These are phyloP conservation scores for Porogramme epimiltina DNA, from an alignment of 1,284 basidiomycete genomes.

Conservation along the genomic window DNA sequence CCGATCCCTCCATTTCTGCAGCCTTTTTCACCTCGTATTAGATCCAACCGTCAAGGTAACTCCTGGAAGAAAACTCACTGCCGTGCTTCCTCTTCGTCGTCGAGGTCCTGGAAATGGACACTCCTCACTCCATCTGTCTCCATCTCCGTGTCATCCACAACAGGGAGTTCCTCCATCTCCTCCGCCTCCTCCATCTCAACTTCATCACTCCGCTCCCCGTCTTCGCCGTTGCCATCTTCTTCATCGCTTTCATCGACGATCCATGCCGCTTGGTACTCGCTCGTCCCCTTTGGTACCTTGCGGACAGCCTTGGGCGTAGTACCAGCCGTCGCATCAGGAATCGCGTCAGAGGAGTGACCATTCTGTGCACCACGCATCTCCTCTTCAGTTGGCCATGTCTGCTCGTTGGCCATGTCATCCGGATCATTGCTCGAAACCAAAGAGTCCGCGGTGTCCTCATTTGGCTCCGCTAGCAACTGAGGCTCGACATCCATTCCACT, in stretches of 20 bases:
- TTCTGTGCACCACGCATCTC: constrained; percentile 68
- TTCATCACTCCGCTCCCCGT: constrained; percentile 39
- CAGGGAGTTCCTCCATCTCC: constrained; percentile 65
- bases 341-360: constrained; percentile 34
- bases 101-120: constrained; percentile 74
- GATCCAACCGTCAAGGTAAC: neutral
- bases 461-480: constrained; percentile 56
- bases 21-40: constrained; percentile 40
- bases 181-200: constrained; percentile 53
- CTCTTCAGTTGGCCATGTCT: constrained; percentile 99
- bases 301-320: constrained; percentile 77
- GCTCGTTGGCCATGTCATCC: constrained; percentile 90
- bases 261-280: constrained; percentile 94
- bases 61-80: constrained; percentile 58
- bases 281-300: constrained; percentile 86
- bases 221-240: constrained; percentile 52
- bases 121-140: constrained; percentile 62
- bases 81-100: constrained; percentile 80
- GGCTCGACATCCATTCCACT: constrained; percentile 67
- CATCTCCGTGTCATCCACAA: constrained; percentile 56
- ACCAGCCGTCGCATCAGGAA: constrained; percentile 68
- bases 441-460: constrained; percentile 80
- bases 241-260: constrained; percentile 84
- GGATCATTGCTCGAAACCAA: constrained; percentile 87
- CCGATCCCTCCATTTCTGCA: constrained; percentile 69